Conservation (phyloP, 352 stramenopile species). For the Phytophthora tentaculata region DNA sequence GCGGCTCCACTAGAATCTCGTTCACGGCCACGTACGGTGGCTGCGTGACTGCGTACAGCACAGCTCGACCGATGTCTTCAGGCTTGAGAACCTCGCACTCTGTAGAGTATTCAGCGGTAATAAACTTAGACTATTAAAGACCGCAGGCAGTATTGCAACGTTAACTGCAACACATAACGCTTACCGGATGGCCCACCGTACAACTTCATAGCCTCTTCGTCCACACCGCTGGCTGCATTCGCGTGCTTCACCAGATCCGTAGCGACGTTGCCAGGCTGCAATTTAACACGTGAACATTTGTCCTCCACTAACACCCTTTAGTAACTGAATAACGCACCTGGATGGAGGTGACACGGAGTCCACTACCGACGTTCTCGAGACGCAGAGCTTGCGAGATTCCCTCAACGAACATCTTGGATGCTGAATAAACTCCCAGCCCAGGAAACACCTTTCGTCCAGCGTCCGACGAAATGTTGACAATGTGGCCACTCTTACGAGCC, state of each 20-base stretch:
- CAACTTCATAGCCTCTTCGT: conserved; percentile 83
- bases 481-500: conserved; percentile 75
- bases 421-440: conserved; percentile 88
- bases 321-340: conserved; percentile 33
- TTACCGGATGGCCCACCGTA: conserved; percentile 62
- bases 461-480: conserved; percentile 89
- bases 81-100: conserved; percentile 84
- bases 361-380: conserved; percentile 87
- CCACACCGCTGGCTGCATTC: conserved; percentile 64
- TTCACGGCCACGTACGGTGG: conserved; percentile 90
- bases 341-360: conserved; percentile 90
- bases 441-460: conserved; percentile 83
- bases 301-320: neutral
- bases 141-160: too few species aligned
- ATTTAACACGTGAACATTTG: conserved; percentile 4
- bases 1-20: conserved; percentile 90
- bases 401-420: conserved; percentile 94
- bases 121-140: conserved; percentile 25
- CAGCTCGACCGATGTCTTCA: conserved; percentile 84
- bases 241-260: conserved; percentile 92
- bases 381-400: conserved; percentile 86
- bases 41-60: conserved; percentile 89
- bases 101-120: conserved; percentile 28
- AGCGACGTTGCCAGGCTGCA: conserved; percentile 88
- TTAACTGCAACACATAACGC: conserved; percentile 8